Evolutionary conservation across 2,329 filamentous ascomycete species (phyloP).

Genomic region (Biscogniauxia mediterranea): DNA sequence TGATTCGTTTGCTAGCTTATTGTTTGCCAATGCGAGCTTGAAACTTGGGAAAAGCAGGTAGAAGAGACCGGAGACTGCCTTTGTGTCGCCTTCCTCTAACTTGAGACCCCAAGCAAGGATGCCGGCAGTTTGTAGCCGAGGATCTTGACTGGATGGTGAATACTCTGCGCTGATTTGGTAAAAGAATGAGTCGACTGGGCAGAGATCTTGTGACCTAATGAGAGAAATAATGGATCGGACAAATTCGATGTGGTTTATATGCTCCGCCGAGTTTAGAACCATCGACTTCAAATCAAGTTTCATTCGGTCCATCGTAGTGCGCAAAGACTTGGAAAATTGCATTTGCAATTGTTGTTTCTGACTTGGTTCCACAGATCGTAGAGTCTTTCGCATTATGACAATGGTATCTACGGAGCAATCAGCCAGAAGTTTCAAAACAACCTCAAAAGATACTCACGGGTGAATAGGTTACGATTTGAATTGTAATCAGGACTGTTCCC

Average conservation of each 20-base stretch:
- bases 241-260: constrained; percentile 49
- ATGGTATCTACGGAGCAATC: constrained; percentile 35
- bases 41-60: constrained; percentile 58
- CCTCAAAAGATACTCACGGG: constrained; percentile 33
- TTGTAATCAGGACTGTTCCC: constrained; percentile 45
- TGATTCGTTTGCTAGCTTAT: constrained; percentile 46
- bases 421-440: constrained; percentile 4
- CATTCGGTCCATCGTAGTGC: constrained; percentile 52
- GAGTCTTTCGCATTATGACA: constrained; percentile 47
- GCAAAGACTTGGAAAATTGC: constrained; percentile 44
- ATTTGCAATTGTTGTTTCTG: constrained; percentile 37
- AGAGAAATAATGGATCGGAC: constrained; percentile 51
- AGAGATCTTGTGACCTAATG: constrained; percentile 56
- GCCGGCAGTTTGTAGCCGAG: constrained; percentile 53
- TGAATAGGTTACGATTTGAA: constrained; percentile 49
- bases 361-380: constrained; percentile 40
- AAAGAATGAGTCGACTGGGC: constrained; percentile 54
- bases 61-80: constrained; percentile 50
- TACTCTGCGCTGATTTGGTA: constrained; percentile 56
- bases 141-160: constrained; percentile 54
- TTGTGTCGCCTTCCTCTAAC: constrained; percentile 50
- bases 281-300: constrained; percentile 47
- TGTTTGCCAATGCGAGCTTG: constrained; percentile 51
- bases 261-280: constrained; percentile 36
- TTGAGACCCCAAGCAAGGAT: constrained; percentile 56